Conservation (phyloP, 345 rosid genomes). For the Populus davidiana region DNA sequence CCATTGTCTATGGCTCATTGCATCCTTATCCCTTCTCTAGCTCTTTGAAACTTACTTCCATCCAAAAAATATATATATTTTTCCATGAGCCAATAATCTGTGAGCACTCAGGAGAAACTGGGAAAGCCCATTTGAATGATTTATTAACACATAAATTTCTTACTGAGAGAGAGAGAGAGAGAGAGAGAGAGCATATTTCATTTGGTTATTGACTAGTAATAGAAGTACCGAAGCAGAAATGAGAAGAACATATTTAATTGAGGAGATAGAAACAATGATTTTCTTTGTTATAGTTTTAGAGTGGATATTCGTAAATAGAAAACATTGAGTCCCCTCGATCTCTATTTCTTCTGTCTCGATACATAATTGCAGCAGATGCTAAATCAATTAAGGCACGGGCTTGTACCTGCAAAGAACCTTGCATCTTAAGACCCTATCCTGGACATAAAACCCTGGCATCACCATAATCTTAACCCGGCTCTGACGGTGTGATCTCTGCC, state of each 20-base stretch:
- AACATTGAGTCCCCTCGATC: no score
- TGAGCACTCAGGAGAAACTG: neutral
- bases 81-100: no score
- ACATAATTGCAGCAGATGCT: neutral
- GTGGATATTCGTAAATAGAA: no score
- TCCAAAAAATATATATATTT: no score
- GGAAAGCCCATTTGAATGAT: neutral
- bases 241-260: no score
- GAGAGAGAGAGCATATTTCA: neutral
- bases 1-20: neutral
- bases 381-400: constrained; percentile 34
- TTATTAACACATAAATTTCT: neutral
- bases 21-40: neutral
- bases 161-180: neutral
- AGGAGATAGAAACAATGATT: no score
- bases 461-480: constrained; percentile 82
- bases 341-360: no score
- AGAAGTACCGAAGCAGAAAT: no score
- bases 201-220: no score
- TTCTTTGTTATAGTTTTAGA: no score
- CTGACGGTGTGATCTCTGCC: constrained; percentile 46
- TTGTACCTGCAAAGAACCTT: constrained; percentile 87
- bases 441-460: constrained; percentile 89
- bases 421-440: constrained; percentile 73
- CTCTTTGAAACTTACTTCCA: neutral